A percentile compares a stretch with the other conserved stretches of the same genome.
These are phyloP conservation scores for Cordia subcordata DNA, from an alignment of 257 asterid genomes.

Conservation along the genomic window DNA sequence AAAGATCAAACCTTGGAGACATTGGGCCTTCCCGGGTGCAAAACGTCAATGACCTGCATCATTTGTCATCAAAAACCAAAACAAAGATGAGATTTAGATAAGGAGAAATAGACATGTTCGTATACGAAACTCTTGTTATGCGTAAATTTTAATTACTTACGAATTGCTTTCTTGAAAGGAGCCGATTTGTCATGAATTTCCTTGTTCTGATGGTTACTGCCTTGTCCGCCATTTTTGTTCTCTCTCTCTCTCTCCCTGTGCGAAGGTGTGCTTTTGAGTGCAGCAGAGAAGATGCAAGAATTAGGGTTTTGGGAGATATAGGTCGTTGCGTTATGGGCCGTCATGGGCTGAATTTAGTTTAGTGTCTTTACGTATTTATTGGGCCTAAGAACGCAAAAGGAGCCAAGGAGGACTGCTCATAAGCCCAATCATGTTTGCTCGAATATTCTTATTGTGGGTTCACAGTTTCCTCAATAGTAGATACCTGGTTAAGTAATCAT, in stretches of 20 bases:
- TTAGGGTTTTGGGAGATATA: not conserved
- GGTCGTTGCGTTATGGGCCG: not conserved
- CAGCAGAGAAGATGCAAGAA: not conserved
- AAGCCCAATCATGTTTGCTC: too few species aligned
- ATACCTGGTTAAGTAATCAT: too few species aligned
- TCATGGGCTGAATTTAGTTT: not conserved
- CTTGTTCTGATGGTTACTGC: slow-evolving; percentile 23
- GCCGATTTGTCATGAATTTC: slow-evolving; percentile 32
- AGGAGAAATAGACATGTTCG: too few species aligned
- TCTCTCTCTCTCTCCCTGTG: not conserved
- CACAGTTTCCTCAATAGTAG: too few species aligned
- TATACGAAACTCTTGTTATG: too few species aligned
- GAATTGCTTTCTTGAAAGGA: slow-evolving; percentile 32
- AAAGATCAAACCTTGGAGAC: slow-evolving; percentile 9
- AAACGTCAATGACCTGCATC: slow-evolving; percentile 10
- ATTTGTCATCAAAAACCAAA: not conserved
- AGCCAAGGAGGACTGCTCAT: too few species aligned
- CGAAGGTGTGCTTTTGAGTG: not conserved
- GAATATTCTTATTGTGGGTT: too few species aligned
- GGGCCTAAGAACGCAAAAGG: too few species aligned
- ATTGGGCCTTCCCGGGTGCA: slow-evolving; percentile 17
- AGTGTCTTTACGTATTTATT: too few species aligned
- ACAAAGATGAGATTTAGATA: not conserved
- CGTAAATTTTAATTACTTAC: not conserved
- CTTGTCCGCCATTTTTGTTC: slow-evolving; percentile 27